A percentile compares a stretch with the other conserved stretches of the same genome.
phyloP scores from a whole-genome alignment of 2,329 filamentous ascomycete genomes.

The Diplodia intermedia region DNA sequence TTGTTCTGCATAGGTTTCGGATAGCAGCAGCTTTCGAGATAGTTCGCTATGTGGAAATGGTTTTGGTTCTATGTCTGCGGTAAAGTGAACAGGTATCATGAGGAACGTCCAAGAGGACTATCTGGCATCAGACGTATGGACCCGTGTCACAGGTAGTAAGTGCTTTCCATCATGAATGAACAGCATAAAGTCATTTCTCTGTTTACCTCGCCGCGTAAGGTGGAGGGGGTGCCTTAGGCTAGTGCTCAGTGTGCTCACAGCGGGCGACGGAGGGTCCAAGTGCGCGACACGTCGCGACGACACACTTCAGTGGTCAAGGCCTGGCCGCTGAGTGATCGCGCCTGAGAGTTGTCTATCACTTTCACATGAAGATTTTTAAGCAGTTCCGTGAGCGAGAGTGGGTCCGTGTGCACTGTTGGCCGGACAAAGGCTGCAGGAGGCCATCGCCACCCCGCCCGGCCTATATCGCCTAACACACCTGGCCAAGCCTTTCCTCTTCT shows the following conservation, averaged over 20 bases:
- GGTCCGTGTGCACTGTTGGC: too few relatives aligned
- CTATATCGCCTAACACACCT: too few relatives aligned
- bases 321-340: not conserved
- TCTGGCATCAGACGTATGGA: too few relatives aligned
- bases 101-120: too few relatives aligned
- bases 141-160: not conserved
- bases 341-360: not conserved
- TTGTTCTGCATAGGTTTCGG: not conserved
- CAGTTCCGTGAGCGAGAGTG: not conserved
- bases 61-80: too few relatives aligned
- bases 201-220: not conserved
- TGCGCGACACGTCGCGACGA: not conserved
- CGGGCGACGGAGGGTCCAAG: not conserved
- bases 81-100: too few relatives aligned
- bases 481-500: too few relatives aligned
- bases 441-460: too few relatives aligned
- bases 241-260: not conserved
- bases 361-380: not conserved
- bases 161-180: not conserved
- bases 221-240: not conserved
- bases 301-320: not conserved
- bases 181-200: not conserved
- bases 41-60: too few relatives aligned
- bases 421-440: not conserved
- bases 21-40: not conserved